Percentiles rank a stretch among this genome's conserved stretches.
Evolutionary conservation across 441 rosid genomes (phyloP).

Genomic region (Mallotus japonicus): DNA sequence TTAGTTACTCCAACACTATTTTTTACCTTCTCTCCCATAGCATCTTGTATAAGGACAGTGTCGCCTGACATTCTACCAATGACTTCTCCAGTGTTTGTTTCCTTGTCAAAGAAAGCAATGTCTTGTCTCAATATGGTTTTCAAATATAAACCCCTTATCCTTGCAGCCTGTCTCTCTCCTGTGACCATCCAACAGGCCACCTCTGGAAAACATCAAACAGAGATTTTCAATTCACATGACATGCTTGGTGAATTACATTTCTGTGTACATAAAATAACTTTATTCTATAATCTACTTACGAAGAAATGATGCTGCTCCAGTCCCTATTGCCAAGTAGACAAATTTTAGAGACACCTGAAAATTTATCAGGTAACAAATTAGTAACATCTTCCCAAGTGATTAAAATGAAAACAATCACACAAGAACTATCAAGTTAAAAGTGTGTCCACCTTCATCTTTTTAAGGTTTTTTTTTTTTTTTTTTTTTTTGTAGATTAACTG

Average conservation of each 20-base stretch:
- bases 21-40: slow-evolving; percentile 89
- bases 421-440: no score
- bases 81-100: slow-evolving; percentile 81
- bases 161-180: slow-evolving; percentile 87
- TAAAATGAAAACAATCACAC: no score
- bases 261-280: no score
- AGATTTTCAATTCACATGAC: slow-evolving; percentile 8
- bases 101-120: slow-evolving; percentile 71
- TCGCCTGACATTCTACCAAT: slow-evolving; percentile 91
- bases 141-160: slow-evolving; percentile 66
- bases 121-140: slow-evolving; percentile 86
- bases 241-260: neutral
- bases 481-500: neutral
- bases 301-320: slow-evolving; percentile 56
- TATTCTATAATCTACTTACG: slow-evolving; percentile 47
- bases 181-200: slow-evolving; percentile 84
- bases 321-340: slow-evolving; percentile 65
- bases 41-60: slow-evolving; percentile 85
- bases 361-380: neutral
- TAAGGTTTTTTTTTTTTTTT: no score
- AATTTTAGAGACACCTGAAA: slow-evolving; percentile 58
- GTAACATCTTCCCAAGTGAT: neutral
- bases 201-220: slow-evolving; percentile 44
- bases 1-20: neutral
- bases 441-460: no score